These are phyloP conservation scores for Geotrichum aggregatum DNA, from an alignment of 1,139 yeast species.

Conservation along the genomic window DNA sequence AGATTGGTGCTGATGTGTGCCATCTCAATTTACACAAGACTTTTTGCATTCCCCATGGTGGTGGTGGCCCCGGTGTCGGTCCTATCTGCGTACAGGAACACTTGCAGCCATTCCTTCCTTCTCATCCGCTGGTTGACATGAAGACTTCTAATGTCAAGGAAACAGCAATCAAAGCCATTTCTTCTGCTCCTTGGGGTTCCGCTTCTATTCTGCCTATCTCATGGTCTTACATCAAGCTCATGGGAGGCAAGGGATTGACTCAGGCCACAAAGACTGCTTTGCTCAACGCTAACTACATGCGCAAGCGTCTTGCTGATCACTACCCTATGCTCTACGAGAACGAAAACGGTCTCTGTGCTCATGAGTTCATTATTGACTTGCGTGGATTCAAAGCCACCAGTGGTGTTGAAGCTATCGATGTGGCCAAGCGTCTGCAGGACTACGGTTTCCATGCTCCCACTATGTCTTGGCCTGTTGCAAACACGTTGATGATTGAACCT, in stretches of 20 bases:
- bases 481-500: conserved; percentile 96
- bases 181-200: conserved; percentile 94
- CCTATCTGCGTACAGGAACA: conserved; percentile 92
- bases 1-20: conserved; percentile 97
- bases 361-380: conserved; percentile 89
- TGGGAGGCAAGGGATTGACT: conserved; percentile 82
- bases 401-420: conserved; percentile 91
- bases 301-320: conserved; percentile 63
- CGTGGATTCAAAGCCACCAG: conserved; percentile 69
- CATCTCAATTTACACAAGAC: conserved; percentile 95
- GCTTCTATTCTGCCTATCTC: conserved; percentile 91
- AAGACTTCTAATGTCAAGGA: conserved; percentile 31
- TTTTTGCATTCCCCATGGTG: conserved; percentile 97
- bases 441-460: conserved; percentile 99
- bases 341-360: conserved; percentile 80
- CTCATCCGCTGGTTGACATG: conserved; percentile 61
- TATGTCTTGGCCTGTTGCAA: conserved; percentile 97
- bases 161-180: conserved; percentile 61
- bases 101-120: conserved; percentile 77
- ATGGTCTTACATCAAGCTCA: conserved; percentile 88
- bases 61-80: conserved; percentile 99
- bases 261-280: conserved; percentile 84
- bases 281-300: conserved; percentile 94
- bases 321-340: conserved; percentile 73
- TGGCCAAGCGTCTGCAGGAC: conserved; percentile 94